phyloP scores from a whole-genome alignment of 805 yeast species.

The Kluyveromyces aestuarii region DNA sequence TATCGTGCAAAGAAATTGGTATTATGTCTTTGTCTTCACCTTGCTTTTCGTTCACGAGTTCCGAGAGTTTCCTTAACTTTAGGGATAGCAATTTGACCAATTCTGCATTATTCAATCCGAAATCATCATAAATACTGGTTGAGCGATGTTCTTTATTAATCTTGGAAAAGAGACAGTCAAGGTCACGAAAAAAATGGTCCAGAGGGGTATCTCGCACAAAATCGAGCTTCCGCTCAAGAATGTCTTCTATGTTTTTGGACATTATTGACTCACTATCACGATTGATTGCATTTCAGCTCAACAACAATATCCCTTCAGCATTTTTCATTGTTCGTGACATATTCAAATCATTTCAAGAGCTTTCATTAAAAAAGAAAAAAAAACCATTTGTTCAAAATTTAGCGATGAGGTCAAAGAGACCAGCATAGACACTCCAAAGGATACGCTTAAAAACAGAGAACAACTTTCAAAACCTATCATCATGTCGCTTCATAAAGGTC shows the following conservation, averaged over 20 bases:
- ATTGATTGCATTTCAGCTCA: too few species aligned
- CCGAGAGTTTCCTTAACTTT: slow-evolving; percentile 10
- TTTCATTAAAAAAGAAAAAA: not conserved
- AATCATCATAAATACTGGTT: slow-evolving; percentile 7
- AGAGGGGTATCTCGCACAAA: slow-evolving; percentile 24
- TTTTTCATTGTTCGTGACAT: too few species aligned
- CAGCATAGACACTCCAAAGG: not conserved
- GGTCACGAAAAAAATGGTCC: slow-evolving; percentile 24
- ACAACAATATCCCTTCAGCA: not conserved
- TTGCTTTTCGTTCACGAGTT: slow-evolving; percentile 8
- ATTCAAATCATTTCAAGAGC: too few species aligned
- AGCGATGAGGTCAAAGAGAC: not conserved
- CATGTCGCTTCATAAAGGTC: slow-evolving; percentile 25
- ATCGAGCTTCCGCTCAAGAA: slow-evolving; percentile 24
- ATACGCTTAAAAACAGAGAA: not conserved
- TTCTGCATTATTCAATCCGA: slow-evolving; percentile 10
- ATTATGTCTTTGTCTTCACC: slow-evolving; percentile 25
- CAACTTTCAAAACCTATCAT: not conserved
- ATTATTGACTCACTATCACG: not conserved
- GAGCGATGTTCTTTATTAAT: slow-evolving; percentile 2
- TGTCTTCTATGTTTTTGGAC: slow-evolving; percentile 5
- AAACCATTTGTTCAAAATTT: not conserved
- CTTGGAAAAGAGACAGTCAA: slow-evolving; percentile 12
- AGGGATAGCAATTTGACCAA: slow-evolving; percentile 14
- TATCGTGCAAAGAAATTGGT: slow-evolving; percentile 75